A percentile compares a stretch with the other conserved stretches of the same genome.
Evolutionary conservation across 1,284 basidiomycete species (phyloP).

Genomic region (Volvariella volvacea): DNA sequence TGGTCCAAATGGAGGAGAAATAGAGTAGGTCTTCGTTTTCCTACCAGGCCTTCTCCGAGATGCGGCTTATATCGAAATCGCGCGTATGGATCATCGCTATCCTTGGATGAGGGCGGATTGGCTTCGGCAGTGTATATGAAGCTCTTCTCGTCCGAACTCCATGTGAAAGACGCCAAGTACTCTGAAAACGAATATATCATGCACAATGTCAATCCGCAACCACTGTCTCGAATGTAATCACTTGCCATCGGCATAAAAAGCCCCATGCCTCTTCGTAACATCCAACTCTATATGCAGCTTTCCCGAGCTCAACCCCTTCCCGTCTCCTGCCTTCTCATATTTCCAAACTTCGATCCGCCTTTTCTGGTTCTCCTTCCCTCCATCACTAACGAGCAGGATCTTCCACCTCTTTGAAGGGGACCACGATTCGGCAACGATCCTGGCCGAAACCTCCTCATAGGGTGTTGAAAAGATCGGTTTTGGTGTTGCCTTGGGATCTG

Average conservation of each 20-base stretch:
- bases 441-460: constrained; percentile 22
- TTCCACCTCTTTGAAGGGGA: constrained; percentile 39
- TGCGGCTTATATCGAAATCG: constrained; percentile 48
- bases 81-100: constrained; percentile 32
- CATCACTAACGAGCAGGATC: constrained; percentile 33
- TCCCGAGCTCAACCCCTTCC: background rate
- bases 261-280: constrained; percentile 52
- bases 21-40: constrained; percentile 41
- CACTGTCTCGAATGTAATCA: constrained; percentile 1
- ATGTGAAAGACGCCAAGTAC: constrained; percentile 39
- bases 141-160: constrained; percentile 43
- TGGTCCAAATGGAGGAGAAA: constrained; percentile 42
- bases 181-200: constrained; percentile 28
- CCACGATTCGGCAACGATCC: constrained; percentile 33
- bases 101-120: constrained; percentile 24
- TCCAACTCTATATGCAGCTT: constrained; percentile 29
- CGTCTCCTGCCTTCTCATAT: no score
- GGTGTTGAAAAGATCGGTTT: constrained; percentile 24
- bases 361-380: constrained; percentile 26
- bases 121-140: constrained; percentile 55
- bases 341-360: constrained; percentile 61
- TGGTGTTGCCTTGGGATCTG: constrained; percentile 9
- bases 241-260: constrained; percentile 58
- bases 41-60: constrained; percentile 48
- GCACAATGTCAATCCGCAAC: no score